phyloP scores from a whole-genome alignment of 1,284 basidiomycete species.

The Cystobasidium sp. region DNA sequence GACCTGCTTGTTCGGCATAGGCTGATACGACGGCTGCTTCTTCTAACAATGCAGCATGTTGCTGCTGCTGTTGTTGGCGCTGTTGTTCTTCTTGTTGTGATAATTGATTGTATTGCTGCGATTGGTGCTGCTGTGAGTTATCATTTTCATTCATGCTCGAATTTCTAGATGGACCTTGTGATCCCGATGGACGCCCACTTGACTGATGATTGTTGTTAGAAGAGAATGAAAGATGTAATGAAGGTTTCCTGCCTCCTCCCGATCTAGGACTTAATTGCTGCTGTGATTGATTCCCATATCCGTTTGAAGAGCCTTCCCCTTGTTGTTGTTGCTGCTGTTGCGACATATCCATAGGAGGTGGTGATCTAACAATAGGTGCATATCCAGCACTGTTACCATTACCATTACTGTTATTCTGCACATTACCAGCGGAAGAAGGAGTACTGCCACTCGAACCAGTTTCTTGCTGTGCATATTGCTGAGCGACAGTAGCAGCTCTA shows the following conservation, averaged over 20 bases:
- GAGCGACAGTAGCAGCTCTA: constrained; percentile 11
- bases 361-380: constrained; percentile 16
- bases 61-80: not conserved
- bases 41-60: not conserved
- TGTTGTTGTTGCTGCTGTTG: constrained; percentile 23
- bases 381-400: not conserved
- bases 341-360: constrained; percentile 1
- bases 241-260: constrained; percentile 5
- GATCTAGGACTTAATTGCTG: not conserved
- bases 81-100: not conserved
- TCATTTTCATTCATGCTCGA: constrained; percentile 21
- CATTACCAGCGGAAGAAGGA: constrained; percentile 4
- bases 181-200: not conserved
- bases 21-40: constrained; percentile 12
- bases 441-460: constrained; percentile 4
- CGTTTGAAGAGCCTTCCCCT: not conserved
- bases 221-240: not conserved
- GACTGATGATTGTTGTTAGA: not conserved
- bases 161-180: not conserved
- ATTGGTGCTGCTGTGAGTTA: not conserved
- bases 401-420: not conserved
- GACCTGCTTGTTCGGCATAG: constrained; percentile 3
- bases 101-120: constrained; percentile 17
- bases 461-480: constrained; percentile 14
- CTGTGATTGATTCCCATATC: not conserved